These are phyloP conservation scores for Phaeoacremonium minimum DNA, from an alignment of 2,329 filamentous ascomycete genomes.

Conservation along the genomic window DNA sequence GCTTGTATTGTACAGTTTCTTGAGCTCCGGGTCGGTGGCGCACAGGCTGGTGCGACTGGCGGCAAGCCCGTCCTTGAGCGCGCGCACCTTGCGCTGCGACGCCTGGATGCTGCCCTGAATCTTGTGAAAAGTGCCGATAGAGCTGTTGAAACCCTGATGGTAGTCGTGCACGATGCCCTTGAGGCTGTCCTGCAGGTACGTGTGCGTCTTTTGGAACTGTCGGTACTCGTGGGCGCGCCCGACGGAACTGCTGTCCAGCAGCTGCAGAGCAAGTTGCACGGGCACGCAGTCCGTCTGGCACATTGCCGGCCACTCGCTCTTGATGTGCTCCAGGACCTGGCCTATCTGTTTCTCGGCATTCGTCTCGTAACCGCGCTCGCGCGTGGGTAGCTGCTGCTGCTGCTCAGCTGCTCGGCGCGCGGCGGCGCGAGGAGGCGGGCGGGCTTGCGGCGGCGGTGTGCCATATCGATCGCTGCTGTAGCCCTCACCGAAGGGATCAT, in stretches of 20 bases:
- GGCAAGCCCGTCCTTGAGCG: constrained; percentile 77
- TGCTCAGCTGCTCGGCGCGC: constrained; percentile 24
- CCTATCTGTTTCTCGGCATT: constrained; percentile 53
- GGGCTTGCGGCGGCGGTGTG: constrained; percentile 19
- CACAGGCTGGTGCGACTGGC: constrained; percentile 78
- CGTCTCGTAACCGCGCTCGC: constrained; percentile 24
- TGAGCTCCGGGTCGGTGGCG: constrained; percentile 83
- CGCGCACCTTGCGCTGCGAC: constrained; percentile 80
- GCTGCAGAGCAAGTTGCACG: constrained; percentile 88
- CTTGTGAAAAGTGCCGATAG: constrained; percentile 97
- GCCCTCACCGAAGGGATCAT: constrained; percentile 44
- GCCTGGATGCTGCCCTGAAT: constrained; percentile 90
- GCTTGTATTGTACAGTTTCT: constrained; percentile 81
- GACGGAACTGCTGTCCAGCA: constrained; percentile 91
- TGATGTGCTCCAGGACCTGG: constrained; percentile 75
- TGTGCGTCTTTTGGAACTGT: constrained; percentile 78
- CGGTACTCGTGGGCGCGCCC: constrained; percentile 85
- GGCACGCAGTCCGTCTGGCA: constrained; percentile 83
- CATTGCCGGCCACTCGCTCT: constrained; percentile 89
- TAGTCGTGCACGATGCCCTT: constrained; percentile 98
- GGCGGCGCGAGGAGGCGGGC: constrained; percentile 21
- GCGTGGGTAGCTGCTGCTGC: constrained; percentile 15
- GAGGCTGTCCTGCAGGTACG: constrained; percentile 85
- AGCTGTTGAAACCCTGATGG: constrained; percentile 98
- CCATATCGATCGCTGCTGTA: constrained; percentile 38